Evolutionary conservation across 1,139 yeast genomes (phyloP), one percentile per base, ranked within the genome.

Genomic region (Yamadazyma mexicana): DNA sequence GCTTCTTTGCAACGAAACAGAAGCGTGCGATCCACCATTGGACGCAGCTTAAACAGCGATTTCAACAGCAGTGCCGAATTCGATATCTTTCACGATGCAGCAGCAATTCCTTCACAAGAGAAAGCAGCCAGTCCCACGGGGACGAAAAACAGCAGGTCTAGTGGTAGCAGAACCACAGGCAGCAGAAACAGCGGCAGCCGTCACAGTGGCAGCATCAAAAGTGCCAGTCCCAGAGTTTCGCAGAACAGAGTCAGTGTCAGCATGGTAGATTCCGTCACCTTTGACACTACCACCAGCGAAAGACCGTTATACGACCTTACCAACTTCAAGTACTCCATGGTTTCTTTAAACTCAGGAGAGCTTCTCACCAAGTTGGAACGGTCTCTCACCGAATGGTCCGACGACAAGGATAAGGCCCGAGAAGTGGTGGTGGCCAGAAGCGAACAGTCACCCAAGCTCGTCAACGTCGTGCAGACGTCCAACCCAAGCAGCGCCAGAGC

Each of bases 281-380:
- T 28, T 18, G 37, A 39, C 24, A 30, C 35, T 9, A 8, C 38
- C 11, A 16, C 16, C 23, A 35, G 38, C 29, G 50, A 42, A 33
- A 39, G 37, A 34, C 36, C 43, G 4, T 28, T 46, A 14, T 24
- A 35, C 14, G 29, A 39, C 11, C 31, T 27, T 17, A 26, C 23
- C 31, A 38, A 23, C 31, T 32, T 17, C 17, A 31, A 38, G 28
- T 24, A 37, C 35, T 41, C 47, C 4, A 34, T 24, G 32, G 38
- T 30, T 17, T 48, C 52, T 4, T 34, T 43, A 17, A 47, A 39
- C 33, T 64, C 71, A 4, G 73, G 71, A 3, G 75, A 69, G 46
- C 51, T 69, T 18, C 56, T 69, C 33, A 51, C 45, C 31, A 62
- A 55, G 32, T 50, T 69, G 37, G 65, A 62, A 37, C 44, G 48